Evolutionary conservation across 2,329 filamentous ascomycete species (phyloP).

Genomic region (Capronia americana): DNA sequence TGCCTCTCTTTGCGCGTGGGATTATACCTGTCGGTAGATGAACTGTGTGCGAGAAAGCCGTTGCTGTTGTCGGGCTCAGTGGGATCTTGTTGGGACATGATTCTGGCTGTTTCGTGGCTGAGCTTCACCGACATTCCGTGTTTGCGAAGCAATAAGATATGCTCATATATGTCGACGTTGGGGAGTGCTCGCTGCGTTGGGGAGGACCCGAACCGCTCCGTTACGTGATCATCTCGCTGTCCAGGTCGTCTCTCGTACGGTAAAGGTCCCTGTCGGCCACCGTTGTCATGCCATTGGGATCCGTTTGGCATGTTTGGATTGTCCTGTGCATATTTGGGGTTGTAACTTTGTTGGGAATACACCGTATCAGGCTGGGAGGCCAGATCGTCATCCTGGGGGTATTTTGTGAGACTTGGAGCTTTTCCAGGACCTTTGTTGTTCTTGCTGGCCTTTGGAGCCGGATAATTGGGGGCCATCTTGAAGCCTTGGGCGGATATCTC

Average conservation of each 20-base stretch:
- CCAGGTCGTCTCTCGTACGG: neutral
- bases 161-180: slow-evolving; percentile 21
- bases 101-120: neutral
- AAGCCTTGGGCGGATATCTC: neutral
- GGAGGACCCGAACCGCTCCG: neutral
- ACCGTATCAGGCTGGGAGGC: neutral
- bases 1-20: slow-evolving; percentile 15
- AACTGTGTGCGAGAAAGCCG: neutral
- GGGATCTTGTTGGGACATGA: neutral
- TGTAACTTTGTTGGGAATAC: neutral
- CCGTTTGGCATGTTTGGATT: neutral
- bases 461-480: neutral
- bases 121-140: slow-evolving; percentile 24
- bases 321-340: neutral
- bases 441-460: neutral
- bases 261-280: neutral
- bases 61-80: neutral
- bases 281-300: neutral
- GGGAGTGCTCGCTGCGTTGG: neutral
- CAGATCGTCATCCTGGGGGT: neutral
- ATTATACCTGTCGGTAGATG: slow-evolving; percentile 14
- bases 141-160: slow-evolving; percentile 20
- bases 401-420: neutral
- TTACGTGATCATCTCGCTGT: neutral
- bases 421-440: neutral